A percentile compares a stretch with the other conserved stretches of the same genome.
phyloP scores from a whole-genome alignment of 2,329 filamentous ascomycete species.

The Hypomyces perniciosus region DNA sequence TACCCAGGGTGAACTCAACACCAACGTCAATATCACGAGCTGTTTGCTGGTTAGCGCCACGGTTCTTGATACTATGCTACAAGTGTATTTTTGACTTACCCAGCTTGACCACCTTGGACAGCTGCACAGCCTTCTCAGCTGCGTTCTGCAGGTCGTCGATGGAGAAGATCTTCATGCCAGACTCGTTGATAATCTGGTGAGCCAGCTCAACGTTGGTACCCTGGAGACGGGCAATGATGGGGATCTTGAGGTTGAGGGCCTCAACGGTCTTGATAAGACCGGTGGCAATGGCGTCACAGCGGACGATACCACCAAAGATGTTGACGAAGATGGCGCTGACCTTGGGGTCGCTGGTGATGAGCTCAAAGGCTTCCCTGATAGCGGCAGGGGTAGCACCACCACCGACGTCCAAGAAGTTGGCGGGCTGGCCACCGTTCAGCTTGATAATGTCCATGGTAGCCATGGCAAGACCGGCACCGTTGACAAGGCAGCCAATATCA shows the following conservation, averaged over 20 bases:
- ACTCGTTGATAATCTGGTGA: constrained; percentile 90
- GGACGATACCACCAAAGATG: constrained; percentile 98
- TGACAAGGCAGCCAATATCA: constrained; percentile 98
- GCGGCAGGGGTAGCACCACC: constrained; percentile 94
- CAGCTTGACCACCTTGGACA: constrained; percentile 99
- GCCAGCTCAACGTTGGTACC: constrained; percentile 97
- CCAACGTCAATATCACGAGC: constrained; percentile 95
- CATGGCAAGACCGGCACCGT: constrained; percentile 98
- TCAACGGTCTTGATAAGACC: constrained; percentile 93
- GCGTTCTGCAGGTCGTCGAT: constrained; percentile 97
- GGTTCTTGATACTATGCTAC: neutral
- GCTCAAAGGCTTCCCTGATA: constrained; percentile 95
- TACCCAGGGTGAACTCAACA: constrained; percentile 90
- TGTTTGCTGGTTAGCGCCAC: constrained; percentile 25
- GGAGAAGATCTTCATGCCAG: constrained; percentile 98
- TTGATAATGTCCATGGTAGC: constrained; percentile 99
- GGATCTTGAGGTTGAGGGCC: constrained; percentile 90
- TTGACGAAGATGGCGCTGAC: constrained; percentile 99
- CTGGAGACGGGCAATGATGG: constrained; percentile 94
- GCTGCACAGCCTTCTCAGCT: constrained; percentile 96
- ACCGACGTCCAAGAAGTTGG: constrained; percentile 98
- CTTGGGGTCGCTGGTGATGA: constrained; percentile 97
- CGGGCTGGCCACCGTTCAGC: constrained; percentile 90
- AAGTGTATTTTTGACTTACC: constrained; percentile 48
- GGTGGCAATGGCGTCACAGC: constrained; percentile 94